Conservation (phyloP, 306 rosid species). For the Arachis hypogaea region DNA sequence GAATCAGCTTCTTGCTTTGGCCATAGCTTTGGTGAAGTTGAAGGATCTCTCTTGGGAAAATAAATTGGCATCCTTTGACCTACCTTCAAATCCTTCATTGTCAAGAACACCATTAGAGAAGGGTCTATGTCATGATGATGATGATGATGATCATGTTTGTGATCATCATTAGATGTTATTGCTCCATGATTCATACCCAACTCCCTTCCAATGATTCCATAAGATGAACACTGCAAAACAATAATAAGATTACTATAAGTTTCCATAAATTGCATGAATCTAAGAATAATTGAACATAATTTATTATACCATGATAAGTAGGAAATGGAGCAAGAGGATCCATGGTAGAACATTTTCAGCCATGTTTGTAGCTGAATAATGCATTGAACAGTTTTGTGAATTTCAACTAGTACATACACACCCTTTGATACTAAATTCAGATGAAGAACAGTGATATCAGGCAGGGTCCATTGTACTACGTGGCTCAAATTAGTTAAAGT, state of each 20-base stretch:
- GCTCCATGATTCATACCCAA: conserved; percentile 18
- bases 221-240: conserved; percentile 43
- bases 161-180: conserved; percentile 14
- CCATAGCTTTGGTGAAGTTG: conserved; percentile 58
- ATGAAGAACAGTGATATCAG: neutral
- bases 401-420: too few species aligned
- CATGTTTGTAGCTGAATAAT: conserved; percentile 39
- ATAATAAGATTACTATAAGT: neutral
- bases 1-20: conserved; percentile 55
- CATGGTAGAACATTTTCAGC: conserved; percentile 27
- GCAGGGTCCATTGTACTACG: neutral
- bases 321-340: conserved; percentile 46
- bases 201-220: conserved; percentile 39
- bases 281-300: neutral
- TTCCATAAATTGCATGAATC: neutral
- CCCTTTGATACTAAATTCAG: too few species aligned
- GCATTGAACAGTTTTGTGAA: too few species aligned
- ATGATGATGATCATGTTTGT: conserved; percentile 31
- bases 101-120: conserved; percentile 65
- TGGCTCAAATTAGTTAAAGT: neutral
- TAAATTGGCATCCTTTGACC: conserved; percentile 64
- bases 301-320: conserved; percentile 40
- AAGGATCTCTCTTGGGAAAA: conserved; percentile 70
- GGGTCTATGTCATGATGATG: conserved; percentile 52
- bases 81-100: conserved; percentile 52